Conservation (phyloP, 2,329 filamentous ascomycete genomes). For the Xylaria hypoxylon region DNA sequence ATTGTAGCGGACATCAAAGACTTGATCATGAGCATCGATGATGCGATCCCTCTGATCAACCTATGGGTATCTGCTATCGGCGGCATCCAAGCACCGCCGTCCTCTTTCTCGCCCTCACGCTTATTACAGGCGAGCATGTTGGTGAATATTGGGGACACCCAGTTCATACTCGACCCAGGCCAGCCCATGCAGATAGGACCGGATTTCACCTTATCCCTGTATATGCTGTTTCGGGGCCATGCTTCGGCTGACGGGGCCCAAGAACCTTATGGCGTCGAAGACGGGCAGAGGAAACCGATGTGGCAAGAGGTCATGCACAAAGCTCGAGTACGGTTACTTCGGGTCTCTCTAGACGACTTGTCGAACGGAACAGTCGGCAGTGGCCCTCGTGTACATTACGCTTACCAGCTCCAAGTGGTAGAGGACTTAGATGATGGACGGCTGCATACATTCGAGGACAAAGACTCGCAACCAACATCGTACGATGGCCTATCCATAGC, state of each 20-base stretch:
- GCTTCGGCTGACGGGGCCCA: conserved; percentile 62
- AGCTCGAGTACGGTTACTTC: conserved; percentile 81
- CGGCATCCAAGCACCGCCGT: conserved; percentile 82
- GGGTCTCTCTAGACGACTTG: conserved; percentile 64
- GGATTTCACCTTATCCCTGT: conserved; percentile 85
- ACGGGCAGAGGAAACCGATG: conserved; percentile 72
- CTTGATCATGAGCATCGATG: conserved; percentile 83
- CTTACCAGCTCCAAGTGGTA: conserved; percentile 83
- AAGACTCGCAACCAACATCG: conserved; percentile 42
- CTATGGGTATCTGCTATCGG: conserved; percentile 95
- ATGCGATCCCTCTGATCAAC: conserved; percentile 90
- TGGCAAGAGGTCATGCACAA: conserved; percentile 99
- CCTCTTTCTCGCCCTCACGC: conserved; percentile 88
- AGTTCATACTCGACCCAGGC: conserved; percentile 75
- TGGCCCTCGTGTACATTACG: conserved; percentile 63
- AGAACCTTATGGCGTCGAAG: conserved; percentile 59
- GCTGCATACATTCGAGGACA: conserved; percentile 59
- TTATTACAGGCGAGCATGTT: conserved; percentile 93
- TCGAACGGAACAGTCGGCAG: conserved; percentile 23
- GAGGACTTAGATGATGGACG: conserved; percentile 79
- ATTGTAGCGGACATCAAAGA: conserved; percentile 81
- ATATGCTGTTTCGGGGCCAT: conserved; percentile 94
- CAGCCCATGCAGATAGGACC: conserved; percentile 85
- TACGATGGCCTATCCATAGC: conserved; percentile 58
- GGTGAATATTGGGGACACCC: conserved; percentile 85